Percentiles rank a stretch among this genome's conserved stretches.
Evolutionary conservation across 306 rosid genomes (phyloP).

Genomic region (Delonix regia): DNA sequence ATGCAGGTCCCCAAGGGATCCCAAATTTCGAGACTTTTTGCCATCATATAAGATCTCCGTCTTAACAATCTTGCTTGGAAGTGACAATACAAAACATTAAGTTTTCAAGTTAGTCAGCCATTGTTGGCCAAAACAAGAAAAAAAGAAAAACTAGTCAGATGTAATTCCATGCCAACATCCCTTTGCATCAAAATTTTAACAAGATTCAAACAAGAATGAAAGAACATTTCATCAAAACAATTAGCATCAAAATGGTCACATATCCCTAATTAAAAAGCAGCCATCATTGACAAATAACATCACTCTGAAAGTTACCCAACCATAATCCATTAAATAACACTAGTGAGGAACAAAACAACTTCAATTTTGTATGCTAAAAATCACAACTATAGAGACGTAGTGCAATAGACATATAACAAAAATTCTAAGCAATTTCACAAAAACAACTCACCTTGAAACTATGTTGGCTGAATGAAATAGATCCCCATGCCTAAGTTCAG

Average conservation of each 20-base stretch:
- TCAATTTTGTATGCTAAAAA: not conserved
- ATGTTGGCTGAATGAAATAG: slow-evolving; percentile 94
- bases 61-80: not conserved
- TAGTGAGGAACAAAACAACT: slow-evolving; percentile 4
- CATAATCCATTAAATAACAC: slow-evolving; percentile 12
- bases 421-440: slow-evolving; percentile 23
- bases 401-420: slow-evolving; percentile 8
- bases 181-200: slow-evolving; percentile 2
- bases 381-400: not conserved
- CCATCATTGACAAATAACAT: slow-evolving; percentile 7
- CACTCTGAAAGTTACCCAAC: slow-evolving; percentile 16
- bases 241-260: slow-evolving; percentile 21
- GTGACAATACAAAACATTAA: not conserved
- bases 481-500: slow-evolving; percentile 89
- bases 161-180: slow-evolving; percentile 9
- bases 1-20: no score
- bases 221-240: slow-evolving; percentile 3
- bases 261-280: slow-evolving; percentile 16
- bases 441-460: slow-evolving; percentile 80
- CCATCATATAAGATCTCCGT: not conserved
- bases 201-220: slow-evolving; percentile 6
- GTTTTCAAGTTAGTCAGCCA: not conserved
- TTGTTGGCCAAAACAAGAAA: no score
- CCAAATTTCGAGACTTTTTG: no score
- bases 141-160: no score